Evolutionary conservation across 2,329 filamentous ascomycete species (phyloP).

Genomic region (Phialocephala subalpina): DNA sequence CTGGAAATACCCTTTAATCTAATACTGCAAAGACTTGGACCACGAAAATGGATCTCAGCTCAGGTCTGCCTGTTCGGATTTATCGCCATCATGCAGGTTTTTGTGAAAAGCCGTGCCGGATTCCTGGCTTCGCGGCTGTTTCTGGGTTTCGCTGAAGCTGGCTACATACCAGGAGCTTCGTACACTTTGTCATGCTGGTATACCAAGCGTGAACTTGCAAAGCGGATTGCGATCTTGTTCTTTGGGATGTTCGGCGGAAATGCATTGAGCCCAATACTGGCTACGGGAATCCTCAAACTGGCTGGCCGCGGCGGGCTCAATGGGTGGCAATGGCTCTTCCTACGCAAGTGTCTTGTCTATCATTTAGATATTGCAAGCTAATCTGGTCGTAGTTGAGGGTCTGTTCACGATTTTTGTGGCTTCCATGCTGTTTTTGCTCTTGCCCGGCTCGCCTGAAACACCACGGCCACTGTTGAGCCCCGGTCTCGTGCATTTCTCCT

Average conservation of each 20-base stretch:
- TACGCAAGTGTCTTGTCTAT: neutral
- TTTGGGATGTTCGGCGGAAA: neutral
- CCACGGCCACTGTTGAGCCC: neutral
- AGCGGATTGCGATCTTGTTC: neutral
- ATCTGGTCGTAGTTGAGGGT: neutral
- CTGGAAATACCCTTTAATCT: neutral
- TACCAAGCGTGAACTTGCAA: neutral
- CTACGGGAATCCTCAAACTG: neutral
- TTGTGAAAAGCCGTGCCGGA: neutral
- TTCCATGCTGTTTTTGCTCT: neutral
- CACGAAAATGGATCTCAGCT: neutral
- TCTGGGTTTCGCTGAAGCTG: neutral
- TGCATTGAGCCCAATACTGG: neutral
- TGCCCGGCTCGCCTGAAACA: neutral
- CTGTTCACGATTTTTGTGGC: neutral
- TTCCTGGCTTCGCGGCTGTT: neutral
- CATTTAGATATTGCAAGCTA: neutral
- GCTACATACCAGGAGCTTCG: neutral
- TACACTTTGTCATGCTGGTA: neutral
- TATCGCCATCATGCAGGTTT: neutral
- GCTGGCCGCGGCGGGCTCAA: neutral
- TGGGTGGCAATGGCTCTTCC: neutral
- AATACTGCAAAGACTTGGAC: neutral
- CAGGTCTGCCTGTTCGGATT: neutral
- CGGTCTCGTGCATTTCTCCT: neutral